Evolutionary conservation across 352 stramenopile genomes (phyloP).

Genomic region (Phytophthora tubulina): DNA sequence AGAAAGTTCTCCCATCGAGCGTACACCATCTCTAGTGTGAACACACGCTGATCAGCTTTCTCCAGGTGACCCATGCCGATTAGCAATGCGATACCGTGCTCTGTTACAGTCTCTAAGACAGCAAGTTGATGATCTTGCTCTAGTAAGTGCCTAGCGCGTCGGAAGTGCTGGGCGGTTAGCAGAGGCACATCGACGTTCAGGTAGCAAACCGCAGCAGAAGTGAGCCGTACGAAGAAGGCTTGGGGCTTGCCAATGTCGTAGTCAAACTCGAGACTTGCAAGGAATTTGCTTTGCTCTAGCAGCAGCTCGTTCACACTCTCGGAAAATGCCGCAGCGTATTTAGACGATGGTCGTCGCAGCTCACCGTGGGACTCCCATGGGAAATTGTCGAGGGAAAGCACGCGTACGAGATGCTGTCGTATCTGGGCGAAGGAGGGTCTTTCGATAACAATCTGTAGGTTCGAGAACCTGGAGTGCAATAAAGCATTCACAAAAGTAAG

Average conservation of each 20-base stretch:
- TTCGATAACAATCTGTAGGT: slow-evolving; percentile 80
- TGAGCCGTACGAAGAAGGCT: slow-evolving; percentile 74
- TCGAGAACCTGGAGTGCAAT: slow-evolving; percentile 72
- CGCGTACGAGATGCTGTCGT: slow-evolving; percentile 50
- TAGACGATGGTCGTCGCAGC: slow-evolving; percentile 22
- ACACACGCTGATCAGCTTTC: slow-evolving; percentile 66
- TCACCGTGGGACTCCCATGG: slow-evolving; percentile 36
- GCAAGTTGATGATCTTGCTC: slow-evolving; percentile 82
- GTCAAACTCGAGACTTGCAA: slow-evolving; percentile 70
- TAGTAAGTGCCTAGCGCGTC: slow-evolving; percentile 60
- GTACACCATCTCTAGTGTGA: slow-evolving; percentile 90
- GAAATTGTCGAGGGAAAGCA: slow-evolving; percentile 52
- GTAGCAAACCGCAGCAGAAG: slow-evolving; percentile 57
- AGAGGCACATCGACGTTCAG: slow-evolving; percentile 52
- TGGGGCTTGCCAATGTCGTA: slow-evolving; percentile 81
- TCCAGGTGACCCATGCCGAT: slow-evolving; percentile 86
- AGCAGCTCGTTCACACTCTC: slow-evolving; percentile 47
- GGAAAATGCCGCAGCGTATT: slow-evolving; percentile 59
- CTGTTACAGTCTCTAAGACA: slow-evolving; percentile 68
- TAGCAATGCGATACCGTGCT: slow-evolving; percentile 77
- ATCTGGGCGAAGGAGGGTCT: slow-evolving; percentile 66
- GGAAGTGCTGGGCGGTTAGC: slow-evolving; percentile 57
- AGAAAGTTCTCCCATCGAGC: slow-evolving; percentile 82
- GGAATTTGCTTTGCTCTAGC: slow-evolving; percentile 46
- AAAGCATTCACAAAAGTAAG: slow-evolving; percentile 5